Conservation (phyloP, 2,329 filamentous ascomycete genomes). For the Colletotrichum paranaense region DNA sequence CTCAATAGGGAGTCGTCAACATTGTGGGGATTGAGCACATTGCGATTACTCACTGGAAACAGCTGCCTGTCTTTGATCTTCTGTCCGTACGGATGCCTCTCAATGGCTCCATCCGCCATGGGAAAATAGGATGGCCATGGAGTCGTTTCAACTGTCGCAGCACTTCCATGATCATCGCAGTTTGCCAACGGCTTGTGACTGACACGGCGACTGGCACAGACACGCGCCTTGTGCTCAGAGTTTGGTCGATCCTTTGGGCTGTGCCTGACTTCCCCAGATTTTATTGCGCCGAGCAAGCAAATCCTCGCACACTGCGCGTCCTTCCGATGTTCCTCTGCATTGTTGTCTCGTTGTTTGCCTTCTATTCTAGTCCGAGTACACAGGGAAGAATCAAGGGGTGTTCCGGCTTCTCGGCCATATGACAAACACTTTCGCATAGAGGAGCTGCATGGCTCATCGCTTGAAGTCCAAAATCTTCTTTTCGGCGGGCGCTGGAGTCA, state of each 20-base stretch:
- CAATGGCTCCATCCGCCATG: background rate
- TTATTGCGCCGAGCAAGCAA: slow-evolving; percentile 16
- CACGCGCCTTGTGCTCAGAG: background rate
- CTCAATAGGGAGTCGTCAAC: background rate
- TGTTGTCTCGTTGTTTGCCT: background rate
- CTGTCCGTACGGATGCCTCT: background rate
- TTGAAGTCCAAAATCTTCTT: background rate
- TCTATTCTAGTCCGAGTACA: background rate
- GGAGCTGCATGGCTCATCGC: background rate
- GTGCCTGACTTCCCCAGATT: slow-evolving; percentile 17
- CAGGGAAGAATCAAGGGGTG: background rate
- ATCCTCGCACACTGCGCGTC: background rate
- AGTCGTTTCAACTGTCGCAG: background rate
- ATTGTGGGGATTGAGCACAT: slow-evolving; percentile 18
- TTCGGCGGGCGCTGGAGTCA: background rate
- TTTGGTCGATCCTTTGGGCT: slow-evolving; percentile 5
- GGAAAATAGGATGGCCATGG: background rate
- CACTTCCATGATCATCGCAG: background rate
- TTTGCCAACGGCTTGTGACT: background rate
- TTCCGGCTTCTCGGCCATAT: background rate
- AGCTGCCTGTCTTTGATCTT: slow-evolving; percentile 5
- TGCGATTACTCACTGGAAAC: slow-evolving; percentile 8
- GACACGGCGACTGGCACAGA: background rate
- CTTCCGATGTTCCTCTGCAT: background rate
- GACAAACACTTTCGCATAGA: background rate